Conservation (phyloP, 2,329 filamentous ascomycete genomes). For the Metarhizium anisopliae region DNA sequence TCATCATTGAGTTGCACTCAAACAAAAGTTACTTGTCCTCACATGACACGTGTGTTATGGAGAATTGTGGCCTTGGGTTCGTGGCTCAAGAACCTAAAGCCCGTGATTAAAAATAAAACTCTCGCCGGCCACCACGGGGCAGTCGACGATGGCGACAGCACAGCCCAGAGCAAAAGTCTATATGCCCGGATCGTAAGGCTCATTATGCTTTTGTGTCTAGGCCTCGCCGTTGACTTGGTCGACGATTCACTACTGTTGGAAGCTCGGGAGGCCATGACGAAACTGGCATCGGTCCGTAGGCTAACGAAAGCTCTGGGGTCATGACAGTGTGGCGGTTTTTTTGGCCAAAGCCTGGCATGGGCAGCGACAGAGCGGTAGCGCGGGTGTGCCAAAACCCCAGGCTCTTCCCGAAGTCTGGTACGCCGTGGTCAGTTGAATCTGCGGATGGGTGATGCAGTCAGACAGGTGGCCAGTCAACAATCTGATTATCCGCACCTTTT, state of each 20-base stretch:
- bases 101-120: neutral
- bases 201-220: neutral
- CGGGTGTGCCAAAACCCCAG: neutral
- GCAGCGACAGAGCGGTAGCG: neutral
- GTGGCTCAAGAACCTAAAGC: neutral
- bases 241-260: neutral
- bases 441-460: too few relatives aligned
- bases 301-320: neutral
- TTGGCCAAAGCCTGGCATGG: neutral
- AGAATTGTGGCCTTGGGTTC: neutral
- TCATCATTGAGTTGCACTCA: neutral
- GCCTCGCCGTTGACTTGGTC: neutral
- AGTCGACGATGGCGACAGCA: neutral
- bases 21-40: neutral
- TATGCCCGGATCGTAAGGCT: neutral
- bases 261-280: constrained; percentile 2
- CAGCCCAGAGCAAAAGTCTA: neutral
- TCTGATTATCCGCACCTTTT: too few relatives aligned
- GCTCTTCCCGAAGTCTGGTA: neutral
- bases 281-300: neutral
- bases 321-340: constrained; percentile 4
- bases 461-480: too few relatives aligned
- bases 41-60: neutral
- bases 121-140: neutral
- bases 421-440: neutral